Evolutionary conservation across 352 stramenopile genomes (phyloP).

Genomic region (Globisporangium okanoganense): DNA sequence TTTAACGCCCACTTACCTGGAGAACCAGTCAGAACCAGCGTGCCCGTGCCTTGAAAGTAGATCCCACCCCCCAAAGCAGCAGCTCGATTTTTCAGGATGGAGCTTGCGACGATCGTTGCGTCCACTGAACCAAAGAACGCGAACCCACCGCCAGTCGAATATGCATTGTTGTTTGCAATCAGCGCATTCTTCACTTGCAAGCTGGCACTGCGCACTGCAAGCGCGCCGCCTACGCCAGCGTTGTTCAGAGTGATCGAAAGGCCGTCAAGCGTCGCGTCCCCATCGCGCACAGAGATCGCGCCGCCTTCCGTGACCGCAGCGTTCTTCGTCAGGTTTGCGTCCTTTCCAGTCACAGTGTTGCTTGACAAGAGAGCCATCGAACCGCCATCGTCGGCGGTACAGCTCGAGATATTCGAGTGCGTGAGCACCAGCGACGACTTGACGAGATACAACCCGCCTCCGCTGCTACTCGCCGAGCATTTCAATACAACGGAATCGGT

Average conservation of each 20-base stretch:
- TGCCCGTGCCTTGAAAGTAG: conserved; percentile 1
- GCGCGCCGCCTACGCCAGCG: conserved; percentile 3
- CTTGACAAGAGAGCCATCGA: background rate
- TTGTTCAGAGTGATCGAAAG: background rate
- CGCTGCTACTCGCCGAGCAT: conserved; percentile 16
- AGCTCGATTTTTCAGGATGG: conserved; percentile 1
- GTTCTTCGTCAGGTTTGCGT: conserved; percentile 13
- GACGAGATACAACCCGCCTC: conserved; percentile 24
- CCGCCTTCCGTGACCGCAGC: conserved; percentile 7
- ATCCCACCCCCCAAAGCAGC: conserved; percentile 3
- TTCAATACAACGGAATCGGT: conserved; percentile 22
- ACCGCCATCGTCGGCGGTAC: conserved; percentile 5
- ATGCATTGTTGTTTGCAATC: conserved; percentile 2
- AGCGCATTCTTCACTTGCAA: background rate
- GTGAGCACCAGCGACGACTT: conserved; percentile 7
- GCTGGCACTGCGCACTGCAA: background rate
- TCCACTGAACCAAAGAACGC: conserved; percentile 1
- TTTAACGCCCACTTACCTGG: background rate
- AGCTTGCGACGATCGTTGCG: background rate
- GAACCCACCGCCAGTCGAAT: conserved; percentile 2
- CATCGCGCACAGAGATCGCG: background rate
- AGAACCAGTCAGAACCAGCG: background rate
- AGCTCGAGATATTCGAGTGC: conserved; percentile 10
- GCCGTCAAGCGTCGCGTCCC: background rate
- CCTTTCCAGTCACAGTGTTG: conserved; percentile 6